phyloP scores from a whole-genome alignment of 768 basidiomycete species.

The Russula emetica region DNA sequence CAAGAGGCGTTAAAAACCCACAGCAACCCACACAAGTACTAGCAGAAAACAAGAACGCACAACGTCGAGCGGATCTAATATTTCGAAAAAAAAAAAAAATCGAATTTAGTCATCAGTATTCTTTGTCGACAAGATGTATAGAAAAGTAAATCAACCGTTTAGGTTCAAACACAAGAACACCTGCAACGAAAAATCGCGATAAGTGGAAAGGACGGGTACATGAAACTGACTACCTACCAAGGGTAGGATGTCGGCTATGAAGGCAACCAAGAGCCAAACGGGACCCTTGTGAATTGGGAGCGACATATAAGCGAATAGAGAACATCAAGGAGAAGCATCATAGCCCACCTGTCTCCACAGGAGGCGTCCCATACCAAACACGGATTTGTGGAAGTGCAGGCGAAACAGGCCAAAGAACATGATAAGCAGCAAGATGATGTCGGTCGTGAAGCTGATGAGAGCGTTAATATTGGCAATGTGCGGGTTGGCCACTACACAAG shows the following conservation, averaged over 20 bases:
- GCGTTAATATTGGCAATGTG: too few species aligned
- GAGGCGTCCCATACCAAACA: not conserved
- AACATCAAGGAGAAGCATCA: not conserved
- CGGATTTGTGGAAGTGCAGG: not conserved
- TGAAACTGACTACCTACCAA: not conserved
- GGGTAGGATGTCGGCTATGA: not conserved
- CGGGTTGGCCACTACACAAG: too few species aligned
- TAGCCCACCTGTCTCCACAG: constrained; percentile 3
- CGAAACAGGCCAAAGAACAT: too few species aligned
- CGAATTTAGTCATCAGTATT: too few species aligned
- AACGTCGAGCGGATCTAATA: not conserved
- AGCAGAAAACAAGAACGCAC: not conserved
- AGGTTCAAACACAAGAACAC: not conserved
- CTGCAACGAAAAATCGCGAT: not conserved
- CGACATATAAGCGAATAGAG: not conserved
- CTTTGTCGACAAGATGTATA: not conserved
- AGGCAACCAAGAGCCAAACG: not conserved
- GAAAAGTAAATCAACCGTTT: not conserved
- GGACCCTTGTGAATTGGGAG: not conserved
- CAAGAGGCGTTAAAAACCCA: not conserved
- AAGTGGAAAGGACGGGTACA: not conserved
- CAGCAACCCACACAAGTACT: not conserved
- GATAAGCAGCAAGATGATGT: too few species aligned
- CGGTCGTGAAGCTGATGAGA: too few species aligned
- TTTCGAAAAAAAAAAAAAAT: not conserved